These are phyloP conservation scores for Saccharomyces hybrid DNA, from an alignment of 1,139 yeast genomes.

Conservation along the genomic window DNA sequence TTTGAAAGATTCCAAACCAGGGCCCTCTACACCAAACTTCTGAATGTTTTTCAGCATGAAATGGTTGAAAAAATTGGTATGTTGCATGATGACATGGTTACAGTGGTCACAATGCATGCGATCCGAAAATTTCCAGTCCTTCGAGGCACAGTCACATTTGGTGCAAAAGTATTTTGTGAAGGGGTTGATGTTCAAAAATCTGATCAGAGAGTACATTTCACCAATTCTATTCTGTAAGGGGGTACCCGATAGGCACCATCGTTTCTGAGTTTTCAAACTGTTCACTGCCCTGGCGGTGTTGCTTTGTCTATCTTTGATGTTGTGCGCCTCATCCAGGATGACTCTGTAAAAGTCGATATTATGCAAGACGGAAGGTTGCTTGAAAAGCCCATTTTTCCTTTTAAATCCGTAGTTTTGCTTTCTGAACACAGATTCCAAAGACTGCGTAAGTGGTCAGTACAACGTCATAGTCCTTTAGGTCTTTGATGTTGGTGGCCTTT, in stretches of 20 bases:
- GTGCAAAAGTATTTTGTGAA: constrained; percentile 87
- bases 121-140: constrained; percentile 77
- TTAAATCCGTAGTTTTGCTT: constrained; percentile 78
- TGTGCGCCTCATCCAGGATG: constrained; percentile 94
- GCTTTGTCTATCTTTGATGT: constrained; percentile 87
- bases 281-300: constrained; percentile 92
- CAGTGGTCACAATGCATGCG: constrained; percentile 79
- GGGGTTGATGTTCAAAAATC: constrained; percentile 78
- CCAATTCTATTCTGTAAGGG: constrained; percentile 95
- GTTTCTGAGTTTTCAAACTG: constrained; percentile 54
- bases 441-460: constrained; percentile 88
- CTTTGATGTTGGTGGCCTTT: constrained; percentile 50
- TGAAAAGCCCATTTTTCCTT: constrained; percentile 59
- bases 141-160: constrained; percentile 73
- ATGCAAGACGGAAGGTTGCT: constrained; percentile 72
- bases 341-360: constrained; percentile 73
- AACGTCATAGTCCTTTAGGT: constrained; percentile 63
- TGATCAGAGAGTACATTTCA: constrained; percentile 82
- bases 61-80: constrained; percentile 90
- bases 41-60: constrained; percentile 90
- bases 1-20: constrained; percentile 68
- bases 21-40: constrained; percentile 70
- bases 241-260: constrained; percentile 93
- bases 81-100: constrained; percentile 89
- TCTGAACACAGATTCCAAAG: constrained; percentile 75